Evolutionary conservation across 805 yeast genomes (phyloP).

Genomic region (Teunomyces barrocoloradensis): DNA sequence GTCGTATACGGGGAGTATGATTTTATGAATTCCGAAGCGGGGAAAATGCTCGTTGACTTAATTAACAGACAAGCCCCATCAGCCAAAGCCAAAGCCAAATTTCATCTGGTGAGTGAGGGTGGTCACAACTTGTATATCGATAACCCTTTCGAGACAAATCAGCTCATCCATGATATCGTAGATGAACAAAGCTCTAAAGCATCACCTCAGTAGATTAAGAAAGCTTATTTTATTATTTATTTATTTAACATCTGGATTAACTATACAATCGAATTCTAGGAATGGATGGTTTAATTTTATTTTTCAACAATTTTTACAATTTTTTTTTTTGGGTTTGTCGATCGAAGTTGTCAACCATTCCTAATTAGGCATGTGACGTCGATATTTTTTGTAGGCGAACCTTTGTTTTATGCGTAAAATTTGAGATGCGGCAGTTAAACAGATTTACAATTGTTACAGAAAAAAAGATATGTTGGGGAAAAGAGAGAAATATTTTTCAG

Average conservation of each 20-base stretch:
- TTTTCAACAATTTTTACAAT: not conserved
- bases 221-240: not conserved
- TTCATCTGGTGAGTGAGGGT: conserved; percentile 31
- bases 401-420: not conserved
- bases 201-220: not conserved
- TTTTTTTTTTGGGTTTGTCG: not conserved
- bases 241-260: not conserved
- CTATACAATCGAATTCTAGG: not conserved
- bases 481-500: not conserved
- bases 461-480: not conserved
- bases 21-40: conserved; percentile 67
- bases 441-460: not conserved
- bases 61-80: not conserved
- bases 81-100: conserved; percentile 20
- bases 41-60: conserved; percentile 29
- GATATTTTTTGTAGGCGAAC: not conserved
- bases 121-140: conserved; percentile 46
- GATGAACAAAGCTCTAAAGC: not conserved
- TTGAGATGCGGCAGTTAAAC: no score
- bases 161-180: conserved; percentile 13
- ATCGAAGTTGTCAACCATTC: not conserved
- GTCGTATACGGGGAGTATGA: conserved; percentile 69
- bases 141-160: conserved; percentile 43
- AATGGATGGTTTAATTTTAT: not conserved
- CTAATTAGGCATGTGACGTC: not conserved